These are phyloP conservation scores for Cucumis sativus DNA, from an alignment of 306 rosid species.

Conservation along the genomic window Cucumber_9930_V3 NC_026656.2:8349001-8349500, in stretches of 20 bases:
- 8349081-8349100: background rate
- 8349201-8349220: background rate
- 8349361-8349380: background rate
- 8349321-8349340: background rate
- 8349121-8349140: background rate
- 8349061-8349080: background rate
- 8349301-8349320: background rate
- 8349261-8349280: background rate
- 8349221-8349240: background rate
- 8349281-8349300: background rate
- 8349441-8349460: background rate
- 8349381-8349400: background rate
- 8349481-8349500: constrained; percentile 15
- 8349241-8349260: background rate
- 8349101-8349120: background rate
- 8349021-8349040: background rate
- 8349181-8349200: background rate
- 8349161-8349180: background rate
- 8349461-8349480: background rate
- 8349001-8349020: background rate
- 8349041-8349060: too few relatives aligned
- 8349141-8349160: background rate
- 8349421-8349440: background rate
- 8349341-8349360: background rate
- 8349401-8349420: background rate